A percentile compares a stretch with the other conserved stretches of the same genome.
Conservation (phyloP, 306 rosid genomes). For the Corylus heterophylla region DNA sequence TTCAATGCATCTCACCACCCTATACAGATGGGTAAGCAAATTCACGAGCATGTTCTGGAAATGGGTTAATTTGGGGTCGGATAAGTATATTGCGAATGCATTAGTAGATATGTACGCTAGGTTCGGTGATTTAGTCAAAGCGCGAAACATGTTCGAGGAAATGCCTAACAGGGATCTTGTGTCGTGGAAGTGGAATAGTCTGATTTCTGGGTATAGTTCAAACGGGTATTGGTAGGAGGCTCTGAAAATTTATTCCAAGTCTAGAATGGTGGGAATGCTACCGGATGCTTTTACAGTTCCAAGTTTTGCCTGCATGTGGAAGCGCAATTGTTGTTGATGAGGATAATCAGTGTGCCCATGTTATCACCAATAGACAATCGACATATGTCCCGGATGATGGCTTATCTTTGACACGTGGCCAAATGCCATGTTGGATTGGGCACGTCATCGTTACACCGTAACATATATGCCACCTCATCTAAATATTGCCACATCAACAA, state of each 20-base stretch:
- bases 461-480: too few relatives aligned
- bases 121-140: conserved; percentile 25
- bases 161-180: conserved; percentile 33
- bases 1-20: too few relatives aligned
- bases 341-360: too few relatives aligned
- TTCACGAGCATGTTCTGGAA: conserved; percentile 25
- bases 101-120: conserved; percentile 36
- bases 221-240: conserved; percentile 38
- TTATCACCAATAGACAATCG: too few relatives aligned
- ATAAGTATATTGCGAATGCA: conserved; percentile 36
- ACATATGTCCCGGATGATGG: too few relatives aligned
- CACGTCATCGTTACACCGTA: too few relatives aligned
- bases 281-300: conserved; percentile 31
- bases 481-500: too few relatives aligned
- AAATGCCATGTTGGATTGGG: too few relatives aligned
- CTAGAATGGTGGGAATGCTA: conserved; percentile 19
- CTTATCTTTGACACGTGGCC: too few relatives aligned
- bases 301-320: conserved; percentile 34
- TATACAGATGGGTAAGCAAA: conserved; percentile 17
- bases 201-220: conserved; percentile 43
- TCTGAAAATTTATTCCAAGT: conserved; percentile 21
- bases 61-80: conserved; percentile 22
- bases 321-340: conserved; percentile 25
- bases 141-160: conserved; percentile 35
- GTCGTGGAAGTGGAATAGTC: conserved; percentile 28